Evolutionary conservation across 306 rosid species (phyloP).

Genomic region (Coriaria nepalensis): DNA sequence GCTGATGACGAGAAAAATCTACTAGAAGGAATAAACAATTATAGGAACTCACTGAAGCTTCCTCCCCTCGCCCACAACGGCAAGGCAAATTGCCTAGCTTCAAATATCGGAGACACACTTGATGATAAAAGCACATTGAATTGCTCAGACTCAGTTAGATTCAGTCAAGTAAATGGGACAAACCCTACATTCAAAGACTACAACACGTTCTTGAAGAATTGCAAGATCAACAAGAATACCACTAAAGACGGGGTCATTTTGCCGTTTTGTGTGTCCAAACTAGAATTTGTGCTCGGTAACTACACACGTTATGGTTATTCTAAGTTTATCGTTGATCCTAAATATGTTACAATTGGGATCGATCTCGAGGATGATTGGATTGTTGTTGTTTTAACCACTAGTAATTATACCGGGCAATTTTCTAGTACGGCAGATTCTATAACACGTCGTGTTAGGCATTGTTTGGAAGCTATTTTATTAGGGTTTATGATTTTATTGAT

Average conservation of each 20-base stretch:
- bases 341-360: no score
- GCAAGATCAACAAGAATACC: conserved; percentile 35
- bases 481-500: no score
- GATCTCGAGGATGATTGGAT: no score
- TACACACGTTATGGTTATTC: no score
- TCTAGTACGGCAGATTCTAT: no score
- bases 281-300: no score
- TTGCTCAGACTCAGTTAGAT: conserved; percentile 18
- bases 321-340: no score
- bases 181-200: conserved; percentile 19
- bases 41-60: conserved; percentile 23
- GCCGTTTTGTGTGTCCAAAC: conserved; percentile 40
- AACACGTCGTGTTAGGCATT: no score
- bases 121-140: conserved; percentile 17
- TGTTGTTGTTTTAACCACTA: no score
- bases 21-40: conserved; percentile 41
- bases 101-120: conserved; percentile 27
- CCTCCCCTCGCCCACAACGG: conserved; percentile 11
- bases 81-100: conserved; percentile 47
- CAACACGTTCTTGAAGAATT: conserved; percentile 15
- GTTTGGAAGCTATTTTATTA: no score
- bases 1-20: conserved; percentile 33
- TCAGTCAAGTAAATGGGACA: conserved; percentile 17
- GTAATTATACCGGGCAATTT: no score
- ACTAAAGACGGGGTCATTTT: conserved; percentile 36